phyloP scores from a whole-genome alignment of 2,329 filamentous ascomycete species.

The Ophiostoma sp. region DNA sequence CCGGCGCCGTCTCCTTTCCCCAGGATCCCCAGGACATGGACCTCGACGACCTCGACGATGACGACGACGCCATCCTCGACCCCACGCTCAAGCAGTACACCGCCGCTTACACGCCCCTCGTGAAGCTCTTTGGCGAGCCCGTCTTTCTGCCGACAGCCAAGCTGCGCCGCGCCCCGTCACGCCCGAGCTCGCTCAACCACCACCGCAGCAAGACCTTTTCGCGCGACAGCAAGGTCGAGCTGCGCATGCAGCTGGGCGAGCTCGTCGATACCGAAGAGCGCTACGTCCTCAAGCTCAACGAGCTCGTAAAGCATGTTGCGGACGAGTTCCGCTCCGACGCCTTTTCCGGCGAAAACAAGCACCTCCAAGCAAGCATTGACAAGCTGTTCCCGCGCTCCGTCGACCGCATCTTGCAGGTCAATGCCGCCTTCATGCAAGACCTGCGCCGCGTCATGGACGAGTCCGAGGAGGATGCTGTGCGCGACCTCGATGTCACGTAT shows the following conservation, averaged over 20 bases:
- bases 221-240: constrained; percentile 72
- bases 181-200: constrained; percentile 68
- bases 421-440: constrained; percentile 71
- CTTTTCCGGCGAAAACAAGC: constrained; percentile 61
- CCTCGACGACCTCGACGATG: constrained; percentile 40
- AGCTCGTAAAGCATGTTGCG: constrained; percentile 75
- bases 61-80: constrained; percentile 62
- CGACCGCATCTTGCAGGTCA: constrained; percentile 73
- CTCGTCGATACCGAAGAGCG: constrained; percentile 89
- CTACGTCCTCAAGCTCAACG: constrained; percentile 82
- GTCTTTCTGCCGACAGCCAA: constrained; percentile 83
- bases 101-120: constrained; percentile 61
- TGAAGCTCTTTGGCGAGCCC: constrained; percentile 75
- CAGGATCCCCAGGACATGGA: constrained; percentile 42
- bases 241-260: constrained; percentile 85
- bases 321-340: constrained; percentile 71
- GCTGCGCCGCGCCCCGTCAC: constrained; percentile 78
- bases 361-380: constrained; percentile 65
- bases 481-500: constrained; percentile 59
- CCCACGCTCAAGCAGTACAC: constrained; percentile 66
- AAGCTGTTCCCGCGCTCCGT: constrained; percentile 76
- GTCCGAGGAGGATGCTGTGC: constrained; percentile 72
- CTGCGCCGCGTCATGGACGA: constrained; percentile 72
- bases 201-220: constrained; percentile 66
- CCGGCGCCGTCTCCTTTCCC: constrained; percentile 54